Percentiles rank a stretch among this genome's conserved stretches.
Evolutionary conservation across 306 rosid genomes (phyloP).

Genomic region (Oemleria cerasiformis): DNA sequence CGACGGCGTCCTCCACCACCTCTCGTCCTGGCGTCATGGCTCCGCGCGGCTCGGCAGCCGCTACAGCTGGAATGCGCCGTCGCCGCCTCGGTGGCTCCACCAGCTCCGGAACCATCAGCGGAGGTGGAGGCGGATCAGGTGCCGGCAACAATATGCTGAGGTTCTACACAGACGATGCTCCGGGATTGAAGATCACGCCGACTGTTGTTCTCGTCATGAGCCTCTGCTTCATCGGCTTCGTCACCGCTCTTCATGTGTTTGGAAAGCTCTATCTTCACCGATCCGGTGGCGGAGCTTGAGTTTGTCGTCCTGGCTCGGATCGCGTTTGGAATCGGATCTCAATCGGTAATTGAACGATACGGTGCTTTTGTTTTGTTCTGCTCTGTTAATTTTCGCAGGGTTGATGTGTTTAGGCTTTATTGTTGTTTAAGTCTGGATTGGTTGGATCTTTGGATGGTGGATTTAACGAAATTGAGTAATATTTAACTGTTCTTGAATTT

Average conservation of each 20-base stretch:
- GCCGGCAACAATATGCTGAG: conserved; percentile 72
- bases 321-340: conserved; percentile 14
- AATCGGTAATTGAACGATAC: conserved; percentile 21
- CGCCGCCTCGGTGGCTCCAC: conserved; percentile 46
- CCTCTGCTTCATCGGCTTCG: conserved; percentile 93
- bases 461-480: conserved; percentile 18
- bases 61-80: conserved; percentile 86
- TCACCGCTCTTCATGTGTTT: conserved; percentile 83
- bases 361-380: conserved; percentile 8
- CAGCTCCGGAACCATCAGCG: conserved; percentile 26
- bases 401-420: conserved; percentile 2
- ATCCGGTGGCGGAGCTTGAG: conserved; percentile 48
- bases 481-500: conserved; percentile 17
- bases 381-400: conserved; percentile 32
- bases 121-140: conserved; percentile 28
- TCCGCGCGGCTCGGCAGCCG: conserved; percentile 94
- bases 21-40: conserved; percentile 67
- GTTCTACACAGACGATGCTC: conserved; percentile 92
- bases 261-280: conserved; percentile 66
- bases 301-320: neutral
- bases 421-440: conserved; percentile 13
- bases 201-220: conserved; percentile 83
- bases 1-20: conserved; percentile 44
- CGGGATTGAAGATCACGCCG: conserved; percentile 84
- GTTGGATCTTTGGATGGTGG: conserved; percentile 20